These are phyloP conservation scores for Trametes hirsuta DNA, from an alignment of 1,284 basidiomycete species.

Conservation along the genomic window DNA sequence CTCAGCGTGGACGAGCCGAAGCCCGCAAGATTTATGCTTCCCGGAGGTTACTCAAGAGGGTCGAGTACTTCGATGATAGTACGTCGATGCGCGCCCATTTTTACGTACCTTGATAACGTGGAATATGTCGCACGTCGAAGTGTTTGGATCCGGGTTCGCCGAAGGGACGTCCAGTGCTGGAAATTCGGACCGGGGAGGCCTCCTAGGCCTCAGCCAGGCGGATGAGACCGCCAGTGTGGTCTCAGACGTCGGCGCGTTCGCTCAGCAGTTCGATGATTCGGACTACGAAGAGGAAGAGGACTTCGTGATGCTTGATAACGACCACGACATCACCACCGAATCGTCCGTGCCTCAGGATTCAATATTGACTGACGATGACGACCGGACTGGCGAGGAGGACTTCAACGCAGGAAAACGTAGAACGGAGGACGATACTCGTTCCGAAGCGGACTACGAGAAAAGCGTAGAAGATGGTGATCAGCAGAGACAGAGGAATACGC, in stretches of 20 bases:
- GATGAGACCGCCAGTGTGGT: constrained; percentile 30
- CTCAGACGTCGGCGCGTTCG: constrained; percentile 25
- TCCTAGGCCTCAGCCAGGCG: constrained; percentile 22
- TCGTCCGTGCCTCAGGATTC: not conserved
- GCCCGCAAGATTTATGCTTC: constrained; percentile 65
- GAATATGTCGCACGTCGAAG: constrained; percentile 37
- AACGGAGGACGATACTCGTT: not conserved
- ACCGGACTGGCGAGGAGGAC: not conserved
- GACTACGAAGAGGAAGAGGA: constrained; percentile 58
- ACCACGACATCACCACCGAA: constrained; percentile 2
- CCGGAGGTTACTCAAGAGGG: constrained; percentile 66
- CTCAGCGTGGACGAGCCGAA: constrained; percentile 47
- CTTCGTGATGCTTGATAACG: constrained; percentile 11
- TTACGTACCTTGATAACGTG: not conserved
- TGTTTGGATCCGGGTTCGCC: constrained; percentile 72
- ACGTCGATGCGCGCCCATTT: constrained; percentile 6
- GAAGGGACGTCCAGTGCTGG: constrained; percentile 44
- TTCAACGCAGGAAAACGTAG: not conserved
- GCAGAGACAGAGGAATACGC: constrained; percentile 32
- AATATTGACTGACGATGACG: not conserved
- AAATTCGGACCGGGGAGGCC: constrained; percentile 21
- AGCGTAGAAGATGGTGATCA: constrained; percentile 2
- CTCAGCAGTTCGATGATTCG: constrained; percentile 55
- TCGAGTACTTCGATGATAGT: constrained; percentile 81
- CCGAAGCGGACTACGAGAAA: constrained; percentile 4